Base-by-base conservation (phyloP, 257 asterid genomes). In the Knoxia roxburghii region DNA sequence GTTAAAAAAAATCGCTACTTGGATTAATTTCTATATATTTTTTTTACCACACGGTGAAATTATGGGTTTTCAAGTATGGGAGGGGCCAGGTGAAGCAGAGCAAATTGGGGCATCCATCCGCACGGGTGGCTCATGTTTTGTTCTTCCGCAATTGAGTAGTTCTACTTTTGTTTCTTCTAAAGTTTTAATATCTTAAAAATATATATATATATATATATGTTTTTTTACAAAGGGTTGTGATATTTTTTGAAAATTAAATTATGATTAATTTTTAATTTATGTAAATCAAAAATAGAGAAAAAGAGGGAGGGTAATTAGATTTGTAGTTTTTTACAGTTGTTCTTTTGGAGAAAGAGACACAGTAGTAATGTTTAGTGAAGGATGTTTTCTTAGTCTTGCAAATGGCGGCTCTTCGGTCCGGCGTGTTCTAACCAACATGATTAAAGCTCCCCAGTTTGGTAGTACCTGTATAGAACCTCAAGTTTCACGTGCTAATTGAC, bases 381-480 rank as follows among this genome's bases (percentile, higher is more conserved):
- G 41, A n/a, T n/a, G n/a, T n/a, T 37, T 37, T 37, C 9, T 37
- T 37, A 11, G 11, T 56, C 23, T 55, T 26, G 41, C 55, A 24
- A 29, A 61, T 72, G 78, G 85, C 82, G 85, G 82, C 85, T 81
- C 54, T 54, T 26, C 48, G 61, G 80, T 80, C 82, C 59, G 85
- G 85, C 83, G 81, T 81, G 85, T 78, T 55, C 59, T 75, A 66
- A 77, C 80, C 76, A 60, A 67, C 71, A 81, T 81, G 26, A 78
- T 81, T 75, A 39, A 72, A 57, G 72, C 73, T 67, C 30, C 5
- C 45, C 72, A 76, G 56, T 8, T 76, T 64, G 79, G n/a, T n/a
- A n/a, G 64, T 48, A 6, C 40, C 40, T 27, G 54, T 64, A 23
- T 45, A 17, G 32, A 37, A 32, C 45, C 59, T 60, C 65, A 29